Base-by-base conservation (phyloP, 106 monocot species). In the Hemerocallis citrina region DNA sequence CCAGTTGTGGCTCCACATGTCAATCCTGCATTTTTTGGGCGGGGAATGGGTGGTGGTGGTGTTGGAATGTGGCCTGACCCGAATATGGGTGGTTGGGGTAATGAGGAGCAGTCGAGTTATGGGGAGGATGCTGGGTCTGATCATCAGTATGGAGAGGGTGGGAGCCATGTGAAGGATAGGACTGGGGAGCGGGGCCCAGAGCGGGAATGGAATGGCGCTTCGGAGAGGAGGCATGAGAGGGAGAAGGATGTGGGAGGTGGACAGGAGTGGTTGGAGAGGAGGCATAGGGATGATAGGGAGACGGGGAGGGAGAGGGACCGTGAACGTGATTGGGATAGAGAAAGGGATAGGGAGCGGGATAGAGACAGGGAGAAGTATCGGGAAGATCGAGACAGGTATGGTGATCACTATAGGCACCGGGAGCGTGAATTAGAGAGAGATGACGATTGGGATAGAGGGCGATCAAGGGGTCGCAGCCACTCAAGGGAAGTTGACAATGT, bases 1-100 rank as follows among this genome's bases (percentile, higher is more conserved):
- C 88, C 92, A 22, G 88, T 85, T 48, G 84, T 88, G 12, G 88
- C 88, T 31, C 92, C 92, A 6, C 84, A 92, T 69, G 81, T 92
- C 43, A 88, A 88, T 34, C 92, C 92, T 16, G 92, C 88, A 25
- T 92, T 92, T 55, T 88, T 92, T 77, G 92, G 84, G 20, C 75
- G 88, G 20, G 87, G 92, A 31, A 93, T 88, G 81, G 52, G 64
- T 1, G 58, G 77, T 32, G 71, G 71, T 41, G 81, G 84, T 28
- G 72, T 70, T 34, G 88, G 88, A 4, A 93, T 93, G 92, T 93
- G 92, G 88, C 57, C 73, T 3, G 88, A 93, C 46, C 81, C 81
- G 7, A 77, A 55, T 69, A 84, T 81, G 70, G 81, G 84, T 52
- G 78, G 73, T 2, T 88, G 92, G 92, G 84, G 79, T 38, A 88